phyloP scores from a whole-genome alignment of 768 basidiomycete species.

The Guyanaporus albipodus region DNA sequence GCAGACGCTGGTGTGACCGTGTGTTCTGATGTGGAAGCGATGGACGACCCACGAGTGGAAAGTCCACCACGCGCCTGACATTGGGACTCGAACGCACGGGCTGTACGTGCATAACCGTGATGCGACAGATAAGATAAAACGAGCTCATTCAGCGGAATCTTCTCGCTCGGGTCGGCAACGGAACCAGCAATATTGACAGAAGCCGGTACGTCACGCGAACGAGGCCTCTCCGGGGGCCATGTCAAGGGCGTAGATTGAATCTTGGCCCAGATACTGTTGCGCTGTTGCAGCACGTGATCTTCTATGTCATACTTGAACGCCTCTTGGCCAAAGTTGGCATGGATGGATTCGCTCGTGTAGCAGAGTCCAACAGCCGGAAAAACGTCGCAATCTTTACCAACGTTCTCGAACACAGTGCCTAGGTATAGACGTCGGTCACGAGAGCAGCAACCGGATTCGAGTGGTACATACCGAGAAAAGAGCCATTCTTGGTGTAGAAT shows the following conservation, averaged over 20 bases:
- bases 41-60: conserved; percentile 5
- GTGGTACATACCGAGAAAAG: conserved; percentile 50
- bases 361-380: conserved; percentile 90
- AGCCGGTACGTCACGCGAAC: conserved; percentile 6
- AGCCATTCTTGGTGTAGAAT: conserved; percentile 90
- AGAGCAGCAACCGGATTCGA: conserved; percentile 2
- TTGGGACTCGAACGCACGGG: conserved; percentile 62
- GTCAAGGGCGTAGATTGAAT: conserved; percentile 58
- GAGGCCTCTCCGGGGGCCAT: conserved; percentile 31
- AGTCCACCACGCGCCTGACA: conserved; percentile 28
- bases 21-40: conserved; percentile 2
- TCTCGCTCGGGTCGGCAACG: conserved; percentile 46
- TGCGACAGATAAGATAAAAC: conserved; percentile 79
- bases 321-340: conserved; percentile 85
- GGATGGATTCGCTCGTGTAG: conserved; percentile 70
- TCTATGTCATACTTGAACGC: conserved; percentile 91
- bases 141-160: conserved; percentile 63
- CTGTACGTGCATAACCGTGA: conserved; percentile 75
- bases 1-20: conserved; percentile 9
- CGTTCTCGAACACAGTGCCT: conserved; percentile 71
- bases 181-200: conserved; percentile 2
- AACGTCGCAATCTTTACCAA: conserved; percentile 61
- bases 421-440: conserved; percentile 6
- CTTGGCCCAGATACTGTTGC: conserved; percentile 60
- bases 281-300: conserved; percentile 70